Evolutionary conservation across 73 alveolate species (phyloP), one percentile per base, ranked within the genome.

Genomic region (Paramecium pentaurelia): DNA sequence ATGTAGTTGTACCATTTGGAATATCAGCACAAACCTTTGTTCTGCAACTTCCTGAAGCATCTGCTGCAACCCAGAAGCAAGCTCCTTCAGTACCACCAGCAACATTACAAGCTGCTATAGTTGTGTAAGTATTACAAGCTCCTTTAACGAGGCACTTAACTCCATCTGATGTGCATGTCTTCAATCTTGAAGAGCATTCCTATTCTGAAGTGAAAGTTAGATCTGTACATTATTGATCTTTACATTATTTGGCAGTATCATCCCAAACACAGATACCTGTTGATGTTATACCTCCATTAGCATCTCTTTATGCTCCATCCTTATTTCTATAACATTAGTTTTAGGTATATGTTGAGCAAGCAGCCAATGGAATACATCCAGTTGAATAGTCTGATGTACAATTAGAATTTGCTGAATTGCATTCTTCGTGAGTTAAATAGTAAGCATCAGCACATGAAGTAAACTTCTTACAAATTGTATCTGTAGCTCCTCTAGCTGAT

Each of bases 41-140:
- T 73, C 60, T 38, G 47, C 87, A 73, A 36, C 20, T 73, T 36
- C 60, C 58, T 11, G 25, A 1, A 30, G 60, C n/a, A 14, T 34
- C 58, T 4, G 77, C 45, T 34, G 91, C 28, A 12, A 37, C 60
- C 60, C 60, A 73, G 47, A 36, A 30, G 47, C 87, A 73, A 12
- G 40, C 27, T 30, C 87, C 87, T 73, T 73, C 87, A 11, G 60
- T 37, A 73, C 87, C 60, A 73, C 47, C 40, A 73, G 60, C 84
- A 32, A 64, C 49, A 11, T 64, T 32, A 12, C 84, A 64, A 11
- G 47, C 47, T 11, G 51, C 22, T 64, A 2, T 28, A 2, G 45
- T 6, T 64, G 42, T 64, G 30, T 64, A 64, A 28, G 4, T 12
- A 32, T 12, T 14, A 27, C 84, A 64, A 28, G 51, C 22, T 11